phyloP scores from a whole-genome alignment of 2,329 filamentous ascomycete genomes.

The Truncatella angustata region DNA sequence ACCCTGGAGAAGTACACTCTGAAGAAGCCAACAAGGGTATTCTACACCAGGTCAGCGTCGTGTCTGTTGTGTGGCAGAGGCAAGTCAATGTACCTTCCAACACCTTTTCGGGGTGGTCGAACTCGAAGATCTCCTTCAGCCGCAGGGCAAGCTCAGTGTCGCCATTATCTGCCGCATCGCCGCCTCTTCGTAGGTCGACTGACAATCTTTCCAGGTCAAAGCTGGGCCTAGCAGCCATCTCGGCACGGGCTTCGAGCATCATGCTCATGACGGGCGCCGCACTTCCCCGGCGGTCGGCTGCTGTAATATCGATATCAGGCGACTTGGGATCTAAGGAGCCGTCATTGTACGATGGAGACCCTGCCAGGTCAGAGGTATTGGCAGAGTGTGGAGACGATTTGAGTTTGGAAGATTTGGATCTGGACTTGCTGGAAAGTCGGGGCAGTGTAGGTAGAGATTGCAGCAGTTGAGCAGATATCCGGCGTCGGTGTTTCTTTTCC shows the following conservation, averaged over 20 bases:
- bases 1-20: constrained; percentile 88
- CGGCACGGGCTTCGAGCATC: constrained; percentile 70
- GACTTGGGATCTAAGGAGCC: constrained; percentile 11
- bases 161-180: constrained; percentile 34
- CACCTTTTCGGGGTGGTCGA: constrained; percentile 78
- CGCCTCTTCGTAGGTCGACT: constrained; percentile 34
- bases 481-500: constrained; percentile 50
- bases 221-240: constrained; percentile 58
- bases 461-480: constrained; percentile 63
- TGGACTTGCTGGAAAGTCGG: constrained; percentile 37
- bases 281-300: constrained; percentile 38
- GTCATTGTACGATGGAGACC: constrained; percentile 4
- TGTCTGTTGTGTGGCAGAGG: no score
- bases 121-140: constrained; percentile 82
- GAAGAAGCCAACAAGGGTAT: constrained; percentile 89
- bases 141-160: constrained; percentile 64
- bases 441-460: constrained; percentile 63
- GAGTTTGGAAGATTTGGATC: constrained; percentile 38
- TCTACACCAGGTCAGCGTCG: constrained; percentile 47
- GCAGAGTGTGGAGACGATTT: constrained; percentile 33
- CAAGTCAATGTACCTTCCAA: constrained; percentile 59
- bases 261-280: constrained; percentile 71
- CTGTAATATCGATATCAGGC: constrained; percentile 26
- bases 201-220: constrained; percentile 52
- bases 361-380: constrained; percentile 10